Evolutionary conservation across 2,329 filamentous ascomycete genomes (phyloP).

Genomic region (Paraphoma chrysanthemicola): DNA sequence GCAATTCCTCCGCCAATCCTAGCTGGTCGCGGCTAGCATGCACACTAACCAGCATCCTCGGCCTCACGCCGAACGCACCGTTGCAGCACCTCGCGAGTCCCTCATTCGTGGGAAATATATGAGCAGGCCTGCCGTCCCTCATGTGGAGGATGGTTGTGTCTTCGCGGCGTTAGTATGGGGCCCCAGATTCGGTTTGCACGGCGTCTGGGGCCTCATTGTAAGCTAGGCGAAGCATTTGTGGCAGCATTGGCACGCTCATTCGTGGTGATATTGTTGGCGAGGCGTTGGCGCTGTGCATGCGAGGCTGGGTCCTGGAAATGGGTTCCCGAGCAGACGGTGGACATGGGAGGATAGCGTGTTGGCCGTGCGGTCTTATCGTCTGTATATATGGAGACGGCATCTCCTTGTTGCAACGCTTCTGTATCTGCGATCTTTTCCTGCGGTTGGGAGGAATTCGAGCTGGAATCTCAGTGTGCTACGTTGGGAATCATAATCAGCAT

Average conservation of each 20-base stretch:
- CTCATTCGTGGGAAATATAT: constrained; percentile 39
- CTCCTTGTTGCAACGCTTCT: constrained; percentile 7
- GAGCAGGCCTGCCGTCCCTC: constrained; percentile 12
- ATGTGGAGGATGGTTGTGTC: constrained; percentile 17
- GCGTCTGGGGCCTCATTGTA: constrained; percentile 9
- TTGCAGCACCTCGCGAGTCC: constrained; percentile 4
- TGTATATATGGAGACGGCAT: constrained; percentile 29
- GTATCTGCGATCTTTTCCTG: constrained; percentile 22
- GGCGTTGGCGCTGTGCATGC: constrained; percentile 2
- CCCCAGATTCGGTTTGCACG: constrained; percentile 30
- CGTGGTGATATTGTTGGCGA: constrained; percentile 32
- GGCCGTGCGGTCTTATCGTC: constrained; percentile 15
- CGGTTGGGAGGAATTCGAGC: constrained; percentile 21
- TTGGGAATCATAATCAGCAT: neutral
- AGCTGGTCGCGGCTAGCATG: constrained; percentile 20
- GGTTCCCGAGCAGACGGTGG: constrained; percentile 31
- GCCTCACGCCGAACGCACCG: constrained; percentile 9
- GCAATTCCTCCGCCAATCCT: constrained; percentile 20
- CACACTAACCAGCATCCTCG: constrained; percentile 19
- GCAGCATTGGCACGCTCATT: constrained; percentile 34
- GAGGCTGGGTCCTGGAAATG: constrained; percentile 23
- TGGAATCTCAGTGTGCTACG: constrained; percentile 3
- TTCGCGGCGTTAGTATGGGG: constrained; percentile 23
- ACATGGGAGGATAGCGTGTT: constrained; percentile 23
- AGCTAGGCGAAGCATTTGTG: constrained; percentile 27